Conservation (phyloP, 768 basidiomycete genomes). For the Hemileccinum impolitum region DNA sequence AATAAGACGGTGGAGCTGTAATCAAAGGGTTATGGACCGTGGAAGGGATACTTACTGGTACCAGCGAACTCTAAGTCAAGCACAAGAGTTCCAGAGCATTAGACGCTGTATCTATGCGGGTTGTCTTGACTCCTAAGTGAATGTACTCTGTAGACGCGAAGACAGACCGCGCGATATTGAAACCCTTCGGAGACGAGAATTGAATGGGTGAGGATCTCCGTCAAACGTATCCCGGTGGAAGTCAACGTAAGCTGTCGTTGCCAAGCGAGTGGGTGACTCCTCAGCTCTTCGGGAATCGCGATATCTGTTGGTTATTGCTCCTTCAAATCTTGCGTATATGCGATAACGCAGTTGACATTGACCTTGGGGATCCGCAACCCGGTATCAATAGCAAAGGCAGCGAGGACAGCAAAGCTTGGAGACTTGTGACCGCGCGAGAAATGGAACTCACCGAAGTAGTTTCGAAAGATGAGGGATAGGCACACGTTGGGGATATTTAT, state of each 20-base stretch:
- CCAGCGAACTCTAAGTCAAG: not conserved
- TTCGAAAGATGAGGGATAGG: constrained; percentile 9
- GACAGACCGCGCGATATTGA: not conserved
- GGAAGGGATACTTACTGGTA: not conserved
- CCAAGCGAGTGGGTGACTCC: not conserved
- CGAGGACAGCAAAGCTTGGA: constrained; percentile 4
- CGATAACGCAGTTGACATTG: not conserved
- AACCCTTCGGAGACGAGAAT: not conserved
- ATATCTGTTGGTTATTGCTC: not conserved
- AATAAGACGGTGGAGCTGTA: not conserved
- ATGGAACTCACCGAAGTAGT: constrained; percentile 11
- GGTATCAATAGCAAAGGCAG: constrained; percentile 11
- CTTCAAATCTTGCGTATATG: not conserved
- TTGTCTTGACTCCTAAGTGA: not conserved
- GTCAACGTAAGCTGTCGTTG: not conserved
- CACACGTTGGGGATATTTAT: constrained; percentile 18
- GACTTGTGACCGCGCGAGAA: constrained; percentile 5
- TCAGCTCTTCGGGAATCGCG: not conserved
- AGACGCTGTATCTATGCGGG: not conserved
- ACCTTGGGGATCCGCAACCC: not conserved
- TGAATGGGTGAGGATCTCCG: not conserved
- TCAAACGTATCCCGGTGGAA: not conserved
- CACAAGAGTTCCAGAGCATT: not conserved
- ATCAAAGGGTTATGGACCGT: not conserved
- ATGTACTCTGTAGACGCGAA: constrained; percentile 2